Evolutionary conservation across 1,284 basidiomycete species (phyloP).

Genomic region (Sphagnurus paluster): DNA sequence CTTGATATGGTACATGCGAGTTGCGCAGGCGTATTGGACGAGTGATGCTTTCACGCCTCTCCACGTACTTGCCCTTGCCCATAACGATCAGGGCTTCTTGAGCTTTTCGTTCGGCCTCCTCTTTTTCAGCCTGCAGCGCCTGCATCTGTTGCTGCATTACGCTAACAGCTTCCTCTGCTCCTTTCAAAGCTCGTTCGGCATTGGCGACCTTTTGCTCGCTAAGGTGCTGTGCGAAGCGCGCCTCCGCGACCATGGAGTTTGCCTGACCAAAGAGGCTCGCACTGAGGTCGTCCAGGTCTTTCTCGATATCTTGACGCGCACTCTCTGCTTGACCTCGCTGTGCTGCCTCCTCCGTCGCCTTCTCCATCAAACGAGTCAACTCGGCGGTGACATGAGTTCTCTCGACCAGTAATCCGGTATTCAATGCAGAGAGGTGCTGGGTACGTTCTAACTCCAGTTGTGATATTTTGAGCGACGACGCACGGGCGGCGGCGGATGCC

Average conservation of each 20-base stretch:
- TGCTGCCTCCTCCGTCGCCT: constrained; percentile 91
- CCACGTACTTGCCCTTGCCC: constrained; percentile 72
- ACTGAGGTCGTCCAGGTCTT: constrained; percentile 91
- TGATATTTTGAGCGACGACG: constrained; percentile 61
- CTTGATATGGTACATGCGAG: constrained; percentile 79
- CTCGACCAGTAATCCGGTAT: constrained; percentile 91
- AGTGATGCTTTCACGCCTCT: constrained; percentile 31
- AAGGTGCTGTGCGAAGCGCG: constrained; percentile 70
- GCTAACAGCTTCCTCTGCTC: constrained; percentile 84
- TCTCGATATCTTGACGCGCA: constrained; percentile 80
- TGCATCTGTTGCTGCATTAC: constrained; percentile 88
- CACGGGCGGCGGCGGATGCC: constrained; percentile 55
- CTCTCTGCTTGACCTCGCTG: constrained; percentile 88
- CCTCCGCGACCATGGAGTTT: constrained; percentile 93
- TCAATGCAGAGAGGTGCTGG: constrained; percentile 77
- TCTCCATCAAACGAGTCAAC: constrained; percentile 92
- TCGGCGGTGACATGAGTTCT: constrained; percentile 88
- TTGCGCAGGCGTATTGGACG: constrained; percentile 52
- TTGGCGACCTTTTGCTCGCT: constrained; percentile 84
- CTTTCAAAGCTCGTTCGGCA: constrained; percentile 78
- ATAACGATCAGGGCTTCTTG: constrained; percentile 49
- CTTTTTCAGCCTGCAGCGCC: constrained; percentile 61
- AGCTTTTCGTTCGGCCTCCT: constrained; percentile 52
- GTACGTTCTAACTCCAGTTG: constrained; percentile 75
- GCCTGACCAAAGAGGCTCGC: constrained; percentile 86